Conservation (phyloP, 257 asterid genomes). For the Nicotiana tabacum region DNA sequence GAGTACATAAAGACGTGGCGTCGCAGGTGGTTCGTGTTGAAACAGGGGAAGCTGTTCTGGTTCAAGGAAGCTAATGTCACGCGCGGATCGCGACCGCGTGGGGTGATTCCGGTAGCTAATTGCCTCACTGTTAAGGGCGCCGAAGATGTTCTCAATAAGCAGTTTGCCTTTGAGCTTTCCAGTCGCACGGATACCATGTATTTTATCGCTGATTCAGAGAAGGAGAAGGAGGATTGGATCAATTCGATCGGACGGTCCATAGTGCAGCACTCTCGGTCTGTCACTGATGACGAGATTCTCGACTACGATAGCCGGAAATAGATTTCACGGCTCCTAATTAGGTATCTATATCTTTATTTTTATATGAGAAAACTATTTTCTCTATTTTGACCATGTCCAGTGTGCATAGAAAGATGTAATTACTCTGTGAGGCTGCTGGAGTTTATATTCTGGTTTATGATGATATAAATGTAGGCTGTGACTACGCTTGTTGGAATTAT, state of each 20-base stretch:
- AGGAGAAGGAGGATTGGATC: slow-evolving; percentile 94
- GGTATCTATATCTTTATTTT: too few species aligned
- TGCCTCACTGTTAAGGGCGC: slow-evolving; percentile 94
- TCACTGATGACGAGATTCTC: slow-evolving; percentile 65
- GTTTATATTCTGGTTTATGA: too few species aligned
- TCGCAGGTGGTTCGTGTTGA: slow-evolving; percentile 92
- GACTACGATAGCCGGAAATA: slow-evolving; percentile 58
- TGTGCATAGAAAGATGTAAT: background rate
- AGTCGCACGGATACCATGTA: slow-evolving; percentile 76
- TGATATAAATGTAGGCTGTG: too few species aligned
- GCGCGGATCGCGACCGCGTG: slow-evolving; percentile 77
- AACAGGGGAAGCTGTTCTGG: slow-evolving; percentile 94
- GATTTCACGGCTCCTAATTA: background rate
- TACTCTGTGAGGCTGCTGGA: background rate
- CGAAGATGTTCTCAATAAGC: slow-evolving; percentile 78
- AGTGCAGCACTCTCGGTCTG: slow-evolving; percentile 85
- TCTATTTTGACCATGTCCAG: too few species aligned
- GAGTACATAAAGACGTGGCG: slow-evolving; percentile 98
- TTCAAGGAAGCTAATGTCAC: slow-evolving; percentile 73
- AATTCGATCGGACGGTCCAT: slow-evolving; percentile 81
- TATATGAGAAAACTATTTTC: too few species aligned
- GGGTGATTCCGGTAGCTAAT: slow-evolving; percentile 65
- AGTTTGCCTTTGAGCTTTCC: slow-evolving; percentile 53
- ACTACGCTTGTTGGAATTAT: too few species aligned
- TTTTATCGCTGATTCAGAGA: slow-evolving; percentile 81